Conservation (phyloP, 2,329 filamentous ascomycete genomes). For the Paraphaeosphaeria minitans region DNA sequence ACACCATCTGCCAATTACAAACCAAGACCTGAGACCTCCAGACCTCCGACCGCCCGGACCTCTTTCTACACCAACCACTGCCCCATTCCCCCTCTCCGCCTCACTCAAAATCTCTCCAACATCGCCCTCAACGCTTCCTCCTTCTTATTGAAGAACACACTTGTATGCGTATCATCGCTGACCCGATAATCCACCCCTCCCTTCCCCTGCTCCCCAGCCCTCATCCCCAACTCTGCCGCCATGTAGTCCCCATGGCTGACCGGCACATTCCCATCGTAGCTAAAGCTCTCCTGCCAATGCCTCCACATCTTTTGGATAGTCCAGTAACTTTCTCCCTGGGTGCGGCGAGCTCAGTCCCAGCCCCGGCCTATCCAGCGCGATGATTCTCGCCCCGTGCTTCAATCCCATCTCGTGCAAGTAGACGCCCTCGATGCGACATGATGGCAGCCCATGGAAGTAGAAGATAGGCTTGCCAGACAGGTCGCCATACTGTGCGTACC, state of each 20-base stretch:
- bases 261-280: constrained; percentile 41
- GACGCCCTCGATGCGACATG: constrained; percentile 37
- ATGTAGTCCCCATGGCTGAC: constrained; percentile 42
- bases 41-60: too few species aligned
- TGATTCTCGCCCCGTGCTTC: constrained; percentile 32
- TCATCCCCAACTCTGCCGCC: constrained; percentile 36
- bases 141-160: constrained; percentile 13
- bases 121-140: constrained; percentile 16
- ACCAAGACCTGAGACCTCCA: too few species aligned
- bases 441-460: constrained; percentile 38
- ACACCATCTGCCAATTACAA: too few species aligned
- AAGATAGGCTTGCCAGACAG: constrained; percentile 32
- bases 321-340: constrained; percentile 24
- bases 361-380: constrained; percentile 35
- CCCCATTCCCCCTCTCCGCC: neutral
- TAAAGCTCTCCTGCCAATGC: constrained; percentile 26
- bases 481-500: constrained; percentile 42
- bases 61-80: too few species aligned
- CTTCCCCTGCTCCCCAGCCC: constrained; percentile 17
- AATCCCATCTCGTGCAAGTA: constrained; percentile 26
- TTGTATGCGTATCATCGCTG: constrained; percentile 45
- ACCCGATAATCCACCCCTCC: constrained; percentile 26
- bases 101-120: constrained; percentile 13
- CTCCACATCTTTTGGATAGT: constrained; percentile 33
- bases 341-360: constrained; percentile 35